Evolutionary conservation across 1,284 basidiomycete genomes (phyloP).

Genomic region (Marasmius sp.): DNA sequence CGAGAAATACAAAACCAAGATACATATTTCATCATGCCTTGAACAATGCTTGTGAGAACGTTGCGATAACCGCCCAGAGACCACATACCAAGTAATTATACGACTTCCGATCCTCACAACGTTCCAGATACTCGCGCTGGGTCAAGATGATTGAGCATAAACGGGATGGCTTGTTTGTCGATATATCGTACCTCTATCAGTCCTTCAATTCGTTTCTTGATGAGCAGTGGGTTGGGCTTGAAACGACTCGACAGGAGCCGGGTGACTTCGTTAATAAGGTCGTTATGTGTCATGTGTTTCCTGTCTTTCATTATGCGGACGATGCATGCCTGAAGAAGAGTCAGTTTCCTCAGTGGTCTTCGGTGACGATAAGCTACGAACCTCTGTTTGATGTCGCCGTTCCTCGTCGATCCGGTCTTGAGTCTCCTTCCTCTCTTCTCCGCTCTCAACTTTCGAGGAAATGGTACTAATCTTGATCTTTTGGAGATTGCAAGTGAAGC

Average conservation of each 20-base stretch:
- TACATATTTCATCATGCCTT: too few species aligned
- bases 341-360: background rate
- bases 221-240: conserved; percentile 79
- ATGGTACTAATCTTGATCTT: conserved; percentile 95
- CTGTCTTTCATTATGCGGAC: conserved; percentile 98
- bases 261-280: conserved; percentile 90
- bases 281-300: conserved; percentile 87
- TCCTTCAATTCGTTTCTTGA: conserved; percentile 94
- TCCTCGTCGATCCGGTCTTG: conserved; percentile 92
- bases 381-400: conserved; percentile 88
- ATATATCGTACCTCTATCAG: conserved; percentile 79
- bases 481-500: conserved; percentile 80
- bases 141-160: conserved; percentile 1
- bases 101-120: conserved; percentile 77
- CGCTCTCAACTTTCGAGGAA: conserved; percentile 82
- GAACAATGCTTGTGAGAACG: too few species aligned
- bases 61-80: background rate
- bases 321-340: conserved; percentile 77
- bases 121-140: conserved; percentile 79
- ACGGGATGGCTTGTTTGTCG: background rate
- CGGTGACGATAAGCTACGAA: conserved; percentile 32
- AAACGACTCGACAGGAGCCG: conserved; percentile 85
- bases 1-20: too few species aligned
- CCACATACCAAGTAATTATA: conserved; percentile 72
- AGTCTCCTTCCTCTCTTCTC: conserved; percentile 90